These are phyloP conservation scores for Penicillium italicum DNA, from an alignment of 2,329 filamentous ascomycete genomes.

Conservation along the genomic window DNA sequence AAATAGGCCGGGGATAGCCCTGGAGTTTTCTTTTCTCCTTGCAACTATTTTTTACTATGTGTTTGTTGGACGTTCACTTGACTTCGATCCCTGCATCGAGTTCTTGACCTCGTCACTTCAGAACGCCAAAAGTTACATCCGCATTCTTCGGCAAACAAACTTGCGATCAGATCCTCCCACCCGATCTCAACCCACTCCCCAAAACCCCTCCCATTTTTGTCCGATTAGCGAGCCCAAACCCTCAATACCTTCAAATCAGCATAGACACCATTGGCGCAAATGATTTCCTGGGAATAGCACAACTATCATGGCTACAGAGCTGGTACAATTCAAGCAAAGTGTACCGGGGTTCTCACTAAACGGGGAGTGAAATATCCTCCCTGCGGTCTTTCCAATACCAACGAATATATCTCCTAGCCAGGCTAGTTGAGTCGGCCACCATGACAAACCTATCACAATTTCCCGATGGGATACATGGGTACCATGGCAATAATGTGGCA, in stretches of 20 bases:
- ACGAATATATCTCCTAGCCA: background rate
- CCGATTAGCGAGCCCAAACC: background rate
- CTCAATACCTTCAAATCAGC: background rate
- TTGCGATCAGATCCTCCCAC: slow-evolving; percentile 1
- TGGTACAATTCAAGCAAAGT: slow-evolving; percentile 5
- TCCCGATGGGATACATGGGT: slow-evolving; percentile 31
- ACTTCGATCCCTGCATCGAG: background rate
- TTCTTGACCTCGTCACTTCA: background rate
- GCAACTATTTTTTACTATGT: background rate
- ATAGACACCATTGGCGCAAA: slow-evolving; percentile 4
- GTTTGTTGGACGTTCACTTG: background rate
- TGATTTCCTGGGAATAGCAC: background rate
- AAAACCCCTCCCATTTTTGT: background rate
- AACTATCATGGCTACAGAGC: slow-evolving; percentile 17
- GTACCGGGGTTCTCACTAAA: slow-evolving; percentile 4
- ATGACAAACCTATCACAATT: slow-evolving; percentile 19
- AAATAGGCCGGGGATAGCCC: background rate
- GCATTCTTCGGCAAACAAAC: slow-evolving; percentile 9
- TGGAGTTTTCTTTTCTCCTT: background rate
- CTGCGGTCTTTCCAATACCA: background rate
- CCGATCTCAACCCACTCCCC: background rate
- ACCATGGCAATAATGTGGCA: slow-evolving; percentile 20
- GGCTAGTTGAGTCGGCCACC: background rate
- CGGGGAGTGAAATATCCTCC: slow-evolving; percentile 2
- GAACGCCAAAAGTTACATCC: slow-evolving; percentile 8